Evolutionary conservation across 2,329 filamentous ascomycete genomes (phyloP).

Genomic region (Sporothrix pallida): DNA sequence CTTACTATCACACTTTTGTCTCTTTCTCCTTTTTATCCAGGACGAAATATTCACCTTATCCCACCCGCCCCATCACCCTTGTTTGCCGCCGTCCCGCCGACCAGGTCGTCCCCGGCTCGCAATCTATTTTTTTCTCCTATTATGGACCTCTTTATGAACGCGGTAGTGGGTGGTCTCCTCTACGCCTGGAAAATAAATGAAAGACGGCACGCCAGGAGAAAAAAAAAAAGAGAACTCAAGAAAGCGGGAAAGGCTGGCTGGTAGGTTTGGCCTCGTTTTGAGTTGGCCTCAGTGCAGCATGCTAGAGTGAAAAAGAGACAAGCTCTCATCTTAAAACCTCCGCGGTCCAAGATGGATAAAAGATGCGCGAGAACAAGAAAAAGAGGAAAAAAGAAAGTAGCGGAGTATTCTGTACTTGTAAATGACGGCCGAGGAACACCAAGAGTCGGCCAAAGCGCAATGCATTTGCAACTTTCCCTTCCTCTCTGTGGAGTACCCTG

Average conservation of each 20-base stretch:
- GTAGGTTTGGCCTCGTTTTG: background rate
- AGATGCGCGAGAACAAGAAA: background rate
- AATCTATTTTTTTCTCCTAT: background rate
- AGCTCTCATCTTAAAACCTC: background rate
- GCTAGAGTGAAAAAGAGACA: background rate
- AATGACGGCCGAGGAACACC: background rate
- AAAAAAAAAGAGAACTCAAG: background rate
- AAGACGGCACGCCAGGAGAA: background rate
- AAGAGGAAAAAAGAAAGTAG: background rate
- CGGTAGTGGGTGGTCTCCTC: slow-evolving; percentile 15
- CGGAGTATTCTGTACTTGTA: background rate
- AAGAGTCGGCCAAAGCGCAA: slow-evolving; percentile 17
- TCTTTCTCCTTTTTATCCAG: background rate
- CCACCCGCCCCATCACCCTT: background rate
- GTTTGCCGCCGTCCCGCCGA: slow-evolving; percentile 8
- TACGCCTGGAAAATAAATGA: background rate
- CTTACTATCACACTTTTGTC: background rate
- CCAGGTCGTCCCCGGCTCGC: slow-evolving; percentile 22
- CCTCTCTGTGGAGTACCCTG: background rate
- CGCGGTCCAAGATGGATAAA: background rate
- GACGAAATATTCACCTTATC: too few relatives aligned
- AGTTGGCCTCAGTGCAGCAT: background rate
- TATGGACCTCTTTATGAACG: too few relatives aligned
- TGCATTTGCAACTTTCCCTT: background rate
- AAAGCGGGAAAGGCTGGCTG: slow-evolving; percentile 8